Base-by-base conservation (phyloP, 257 asterid species). In the Lycium barbarum region DNA sequence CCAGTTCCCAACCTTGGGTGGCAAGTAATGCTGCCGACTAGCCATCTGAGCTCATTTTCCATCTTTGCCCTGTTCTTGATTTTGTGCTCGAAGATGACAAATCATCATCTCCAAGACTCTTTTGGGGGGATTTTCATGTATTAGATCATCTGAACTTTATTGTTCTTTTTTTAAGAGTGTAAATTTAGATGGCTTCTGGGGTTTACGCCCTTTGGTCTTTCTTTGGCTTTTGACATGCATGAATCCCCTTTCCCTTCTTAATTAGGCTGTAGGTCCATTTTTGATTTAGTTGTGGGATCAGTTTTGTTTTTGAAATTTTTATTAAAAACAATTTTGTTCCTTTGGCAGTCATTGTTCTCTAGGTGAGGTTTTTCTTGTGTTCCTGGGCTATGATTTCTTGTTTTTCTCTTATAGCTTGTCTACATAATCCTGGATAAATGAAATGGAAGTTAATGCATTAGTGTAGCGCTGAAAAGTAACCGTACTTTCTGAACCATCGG, bases 1-100 rank as follows among this genome's bases (percentile, higher is more conserved):
- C 15, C 90, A 89, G 43, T 88, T 89, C 86, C 92, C 92, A 35
- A 43, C 90, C 3, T 80, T 89, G 84, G 89, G 89, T 71, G 86
- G 85, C 18, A 88, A 88, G 87, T 89, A 63, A 88, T 33, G 82
- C 17, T 17, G 51, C 76, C 13, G 38, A 5, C 78, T 82, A 15
- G 81, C 84, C 82, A 5, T 13, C 82, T 5, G 65, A 81, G 84
- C 79, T 55, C 82, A 33, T 59, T 76, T 80, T 58, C 45, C 61
- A 20, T 72, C 40, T 18, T 83, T 43, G 33, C 17, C 18, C 20
- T 78, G 74, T 5, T 7, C 83, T 10, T 15, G 6, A 20, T 76
- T n/a, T 51, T 9, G 36, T 2, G 74, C 33, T 79, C 47, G 81
- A 72, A 7, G 66, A 9, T 11, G 78, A 85, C 84, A 26, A 80